Evolutionary conservation across 129 eudicot genomes (phyloP).

Genomic region (Apium graveolens): DNA sequence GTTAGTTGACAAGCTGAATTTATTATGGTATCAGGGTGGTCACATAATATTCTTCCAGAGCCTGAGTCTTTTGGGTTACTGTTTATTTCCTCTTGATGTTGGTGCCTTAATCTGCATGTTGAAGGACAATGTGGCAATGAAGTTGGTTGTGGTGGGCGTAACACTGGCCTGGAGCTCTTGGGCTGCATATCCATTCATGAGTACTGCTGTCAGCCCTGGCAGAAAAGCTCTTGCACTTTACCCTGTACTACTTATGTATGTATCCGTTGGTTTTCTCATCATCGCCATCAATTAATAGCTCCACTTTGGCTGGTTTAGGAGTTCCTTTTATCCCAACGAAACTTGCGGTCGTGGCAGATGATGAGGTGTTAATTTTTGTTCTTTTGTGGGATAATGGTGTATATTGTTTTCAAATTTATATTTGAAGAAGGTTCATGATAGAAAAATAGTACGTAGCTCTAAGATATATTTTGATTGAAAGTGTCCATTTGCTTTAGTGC

Average conservation of each 20-base stretch:
- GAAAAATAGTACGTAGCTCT: background rate
- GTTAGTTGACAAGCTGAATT: background rate
- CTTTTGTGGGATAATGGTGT: background rate
- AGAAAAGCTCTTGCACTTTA: conserved; percentile 96
- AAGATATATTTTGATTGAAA: background rate
- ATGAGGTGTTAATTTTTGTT: background rate
- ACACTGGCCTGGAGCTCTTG: conserved; percentile 92
- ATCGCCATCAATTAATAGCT: conserved; percentile 62
- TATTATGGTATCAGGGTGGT: conserved; percentile 56
- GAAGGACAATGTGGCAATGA: conserved; percentile 62
- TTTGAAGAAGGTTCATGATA: background rate
- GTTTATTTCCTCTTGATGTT: conserved; percentile 79
- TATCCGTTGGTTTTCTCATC: conserved; percentile 91
- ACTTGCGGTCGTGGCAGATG: background rate
- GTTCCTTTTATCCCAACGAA: background rate
- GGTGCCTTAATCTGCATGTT: conserved; percentile 92
- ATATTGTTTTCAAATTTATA: background rate
- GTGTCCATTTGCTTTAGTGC: background rate
- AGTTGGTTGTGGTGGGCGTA: conserved; percentile 73
- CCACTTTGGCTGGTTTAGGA: background rate
- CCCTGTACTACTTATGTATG: conserved; percentile 93
- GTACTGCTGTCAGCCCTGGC: conserved; percentile 83
- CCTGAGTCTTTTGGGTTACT: conserved; percentile 86
- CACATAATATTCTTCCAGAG: conserved; percentile 98
- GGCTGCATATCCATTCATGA: conserved; percentile 98